phyloP scores from a whole-genome alignment of 345 rosid species.

The Geranium brycei region DNA sequence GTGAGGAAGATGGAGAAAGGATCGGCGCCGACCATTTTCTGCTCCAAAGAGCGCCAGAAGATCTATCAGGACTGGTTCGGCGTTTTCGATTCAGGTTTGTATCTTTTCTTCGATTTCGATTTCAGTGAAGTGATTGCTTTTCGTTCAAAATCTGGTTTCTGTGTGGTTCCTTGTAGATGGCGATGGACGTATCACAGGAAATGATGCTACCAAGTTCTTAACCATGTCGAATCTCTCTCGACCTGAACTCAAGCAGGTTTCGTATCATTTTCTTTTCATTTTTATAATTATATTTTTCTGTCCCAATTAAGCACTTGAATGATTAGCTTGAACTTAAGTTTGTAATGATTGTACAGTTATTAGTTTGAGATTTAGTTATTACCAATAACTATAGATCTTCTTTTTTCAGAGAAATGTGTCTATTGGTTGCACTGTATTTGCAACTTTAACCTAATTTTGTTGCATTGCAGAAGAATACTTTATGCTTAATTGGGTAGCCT shows the following conservation, averaged over 20 bases:
- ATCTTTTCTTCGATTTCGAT: not conserved
- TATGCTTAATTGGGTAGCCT: no score
- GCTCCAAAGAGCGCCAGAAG: conserved; percentile 57
- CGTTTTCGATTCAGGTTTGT: conserved; percentile 65
- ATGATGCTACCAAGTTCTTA: conserved; percentile 72
- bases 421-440: no score
- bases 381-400: not conserved
- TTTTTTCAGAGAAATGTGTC: not conserved
- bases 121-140: not conserved
- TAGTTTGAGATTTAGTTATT: not conserved
- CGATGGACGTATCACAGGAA: conserved; percentile 74
- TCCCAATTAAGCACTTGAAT: not conserved
- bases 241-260: conserved; percentile 79
- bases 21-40: conserved; percentile 4
- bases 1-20: not conserved
- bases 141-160: not conserved
- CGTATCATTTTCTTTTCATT: not conserved
- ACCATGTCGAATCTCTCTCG: conserved; percentile 75
- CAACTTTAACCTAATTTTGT: no score
- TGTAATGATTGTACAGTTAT: not conserved
- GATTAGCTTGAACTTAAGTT: not conserved
- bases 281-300: not conserved
- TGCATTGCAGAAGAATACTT: no score
- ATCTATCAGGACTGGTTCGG: conserved; percentile 77
- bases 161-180: conserved; percentile 28